Conservation (phyloP, 306 rosid species). For the Dryas octopetala region DNA sequence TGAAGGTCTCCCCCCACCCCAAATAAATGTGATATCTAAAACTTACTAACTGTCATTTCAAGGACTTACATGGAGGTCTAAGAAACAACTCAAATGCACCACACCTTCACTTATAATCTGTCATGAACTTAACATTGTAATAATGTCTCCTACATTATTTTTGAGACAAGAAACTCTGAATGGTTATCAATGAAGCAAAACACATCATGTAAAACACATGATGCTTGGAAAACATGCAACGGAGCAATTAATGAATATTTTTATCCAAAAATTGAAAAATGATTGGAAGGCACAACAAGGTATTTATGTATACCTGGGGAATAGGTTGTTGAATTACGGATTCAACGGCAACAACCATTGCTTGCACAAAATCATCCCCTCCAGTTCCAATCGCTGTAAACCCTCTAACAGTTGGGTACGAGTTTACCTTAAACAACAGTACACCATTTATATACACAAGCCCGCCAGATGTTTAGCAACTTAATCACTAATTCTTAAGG, state of each 20-base stretch:
- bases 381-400: conserved; percentile 97
- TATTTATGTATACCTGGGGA: conserved; percentile 53
- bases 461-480: not conserved
- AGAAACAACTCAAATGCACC: conserved; percentile 1
- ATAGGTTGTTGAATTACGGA: conserved; percentile 80
- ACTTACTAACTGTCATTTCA: not conserved
- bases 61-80: not conserved
- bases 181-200: not conserved
- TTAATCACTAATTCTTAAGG: not conserved
- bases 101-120: not conserved
- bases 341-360: conserved; percentile 91
- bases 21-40: not conserved
- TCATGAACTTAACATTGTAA: not conserved
- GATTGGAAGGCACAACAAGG: not conserved
- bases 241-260: not conserved
- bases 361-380: conserved; percentile 86
- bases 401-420: conserved; percentile 88
- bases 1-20: not conserved
- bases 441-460: not conserved
- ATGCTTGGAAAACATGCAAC: not conserved
- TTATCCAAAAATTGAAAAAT: not conserved
- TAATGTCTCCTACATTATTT: not conserved
- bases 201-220: not conserved
- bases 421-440: conserved; percentile 55
- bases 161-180: not conserved